Evolutionary conservation across 2,329 filamentous ascomycete genomes (phyloP).

Genomic region (Rhynchosporium agropyri): DNA sequence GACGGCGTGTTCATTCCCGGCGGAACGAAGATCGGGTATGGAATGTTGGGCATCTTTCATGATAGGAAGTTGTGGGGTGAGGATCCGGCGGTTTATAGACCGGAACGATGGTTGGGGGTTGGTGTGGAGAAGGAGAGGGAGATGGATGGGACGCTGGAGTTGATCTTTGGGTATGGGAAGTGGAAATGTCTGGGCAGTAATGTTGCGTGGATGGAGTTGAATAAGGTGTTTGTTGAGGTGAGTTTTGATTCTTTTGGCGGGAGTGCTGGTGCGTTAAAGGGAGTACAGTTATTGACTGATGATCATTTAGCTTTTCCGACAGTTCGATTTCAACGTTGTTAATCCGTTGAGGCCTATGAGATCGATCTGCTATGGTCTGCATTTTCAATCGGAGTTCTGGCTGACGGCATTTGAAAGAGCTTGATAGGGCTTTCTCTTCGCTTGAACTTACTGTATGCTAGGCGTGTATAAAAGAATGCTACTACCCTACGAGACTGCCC

Average conservation of each 20-base stretch:
- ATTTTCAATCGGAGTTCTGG: conserved; percentile 20
- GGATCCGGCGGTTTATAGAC: conserved; percentile 48
- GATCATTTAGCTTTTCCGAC: conserved; percentile 18
- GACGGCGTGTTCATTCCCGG: conserved; percentile 27
- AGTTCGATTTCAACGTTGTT: conserved; percentile 22
- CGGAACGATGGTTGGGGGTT: conserved; percentile 52
- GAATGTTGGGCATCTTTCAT: conserved; percentile 45
- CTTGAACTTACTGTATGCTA: too few relatives aligned
- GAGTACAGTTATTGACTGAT: too few relatives aligned
- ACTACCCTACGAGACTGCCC: too few relatives aligned
- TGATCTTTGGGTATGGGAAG: conserved; percentile 50
- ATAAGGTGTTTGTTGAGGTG: conserved; percentile 54
- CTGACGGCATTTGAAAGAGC: conserved; percentile 16
- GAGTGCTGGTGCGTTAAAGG: background rate
- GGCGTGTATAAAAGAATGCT: too few relatives aligned
- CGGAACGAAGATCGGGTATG: conserved; percentile 30
- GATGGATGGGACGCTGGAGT: conserved; percentile 48
- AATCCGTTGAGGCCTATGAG: conserved; percentile 18
- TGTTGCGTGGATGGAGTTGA: conserved; percentile 53
- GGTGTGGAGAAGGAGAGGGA: conserved; percentile 27
- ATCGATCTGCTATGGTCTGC: conserved; percentile 17
- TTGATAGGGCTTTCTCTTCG: background rate
- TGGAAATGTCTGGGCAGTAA: conserved; percentile 51
- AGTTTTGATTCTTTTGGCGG: conserved; percentile 24
- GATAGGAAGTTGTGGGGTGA: conserved; percentile 43